These are phyloP conservation scores for Ligustrum vulgare DNA, from an alignment of 257 asterid genomes.

Conservation along the genomic window DNA sequence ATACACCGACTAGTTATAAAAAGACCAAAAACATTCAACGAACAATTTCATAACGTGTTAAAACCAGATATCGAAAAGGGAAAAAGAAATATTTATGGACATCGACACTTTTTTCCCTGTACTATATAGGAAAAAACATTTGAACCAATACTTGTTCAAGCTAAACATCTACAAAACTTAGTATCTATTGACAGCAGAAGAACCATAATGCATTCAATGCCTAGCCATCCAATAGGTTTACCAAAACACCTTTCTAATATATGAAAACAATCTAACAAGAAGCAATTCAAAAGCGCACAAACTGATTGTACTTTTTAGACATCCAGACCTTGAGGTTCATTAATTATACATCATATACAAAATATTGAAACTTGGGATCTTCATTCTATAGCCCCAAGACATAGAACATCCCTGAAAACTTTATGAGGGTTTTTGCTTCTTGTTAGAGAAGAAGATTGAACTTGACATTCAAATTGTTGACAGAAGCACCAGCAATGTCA, in stretches of 20 bases:
- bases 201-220: not conserved
- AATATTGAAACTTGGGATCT: not conserved
- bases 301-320: not conserved
- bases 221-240: not conserved
- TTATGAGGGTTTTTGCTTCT: not conserved
- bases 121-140: not conserved
- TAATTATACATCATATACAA: not conserved
- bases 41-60: slow-evolving; percentile 12
- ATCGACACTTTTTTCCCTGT: not conserved
- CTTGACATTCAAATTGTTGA: not conserved
- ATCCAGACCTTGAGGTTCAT: not conserved
- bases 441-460: not conserved
- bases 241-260: not conserved
- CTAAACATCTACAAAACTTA: not conserved
- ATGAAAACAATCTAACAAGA: not conserved
- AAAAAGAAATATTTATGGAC: not conserved
- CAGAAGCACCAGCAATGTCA: not conserved
- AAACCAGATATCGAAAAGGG: not conserved
- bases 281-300: not conserved
- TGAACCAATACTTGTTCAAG: not conserved
- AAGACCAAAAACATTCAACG: slow-evolving; percentile 1
- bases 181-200: not conserved
- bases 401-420: not conserved
- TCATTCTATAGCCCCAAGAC: not conserved
- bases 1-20: not conserved